These are phyloP conservation scores for Mortierella antarctica DNA, from an alignment of 192 early-diverging fungal species.

Conservation along the genomic window DNA sequence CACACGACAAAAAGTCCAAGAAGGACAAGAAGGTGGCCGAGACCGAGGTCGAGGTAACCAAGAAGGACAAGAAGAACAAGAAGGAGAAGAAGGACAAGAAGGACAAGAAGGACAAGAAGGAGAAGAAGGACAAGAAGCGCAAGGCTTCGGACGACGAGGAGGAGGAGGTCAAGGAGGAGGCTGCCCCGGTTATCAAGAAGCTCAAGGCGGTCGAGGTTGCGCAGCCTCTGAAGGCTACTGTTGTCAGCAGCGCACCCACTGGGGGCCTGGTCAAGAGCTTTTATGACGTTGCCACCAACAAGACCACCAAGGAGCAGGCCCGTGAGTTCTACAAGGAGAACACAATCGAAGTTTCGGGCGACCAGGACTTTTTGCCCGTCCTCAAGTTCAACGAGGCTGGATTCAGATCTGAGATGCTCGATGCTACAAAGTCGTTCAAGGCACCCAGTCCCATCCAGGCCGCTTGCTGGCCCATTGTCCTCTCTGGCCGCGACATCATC, in stretches of 20 bases:
- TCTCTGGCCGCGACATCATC: slow-evolving; percentile 84
- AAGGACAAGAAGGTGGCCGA: slow-evolving; percentile 3
- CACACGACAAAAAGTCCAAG: slow-evolving; percentile 9
- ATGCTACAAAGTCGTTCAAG: slow-evolving; percentile 72
- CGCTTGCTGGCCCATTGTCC: slow-evolving; percentile 90
- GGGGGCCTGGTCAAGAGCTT: slow-evolving; percentile 60
- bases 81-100: slow-evolving; percentile 42
- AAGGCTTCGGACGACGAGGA: slow-evolving; percentile 34
- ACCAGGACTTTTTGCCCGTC: slow-evolving; percentile 70
- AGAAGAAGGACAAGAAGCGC: slow-evolving; percentile 54
- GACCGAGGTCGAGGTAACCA: slow-evolving; percentile 5
- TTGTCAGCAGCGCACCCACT: slow-evolving; percentile 46
- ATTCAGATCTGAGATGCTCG: slow-evolving; percentile 74
- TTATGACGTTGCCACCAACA: slow-evolving; percentile 46
- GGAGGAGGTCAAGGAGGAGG: slow-evolving; percentile 2
- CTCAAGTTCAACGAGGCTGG: slow-evolving; percentile 81
- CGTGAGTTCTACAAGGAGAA: slow-evolving; percentile 61
- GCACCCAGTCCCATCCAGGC: slow-evolving; percentile 96
- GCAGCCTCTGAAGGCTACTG: slow-evolving; percentile 32
- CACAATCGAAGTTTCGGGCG: slow-evolving; percentile 58
- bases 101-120: slow-evolving; percentile 37
- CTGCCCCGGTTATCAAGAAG: slow-evolving; percentile 40
- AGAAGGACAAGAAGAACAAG: slow-evolving; percentile 47
- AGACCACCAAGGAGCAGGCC: slow-evolving; percentile 51
- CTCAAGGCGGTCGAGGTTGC: slow-evolving; percentile 43